Percentiles rank a stretch among this genome's conserved stretches.
phyloP scores from a whole-genome alignment of 768 basidiomycete genomes.

The Kwoniella dejecticola region DNA sequence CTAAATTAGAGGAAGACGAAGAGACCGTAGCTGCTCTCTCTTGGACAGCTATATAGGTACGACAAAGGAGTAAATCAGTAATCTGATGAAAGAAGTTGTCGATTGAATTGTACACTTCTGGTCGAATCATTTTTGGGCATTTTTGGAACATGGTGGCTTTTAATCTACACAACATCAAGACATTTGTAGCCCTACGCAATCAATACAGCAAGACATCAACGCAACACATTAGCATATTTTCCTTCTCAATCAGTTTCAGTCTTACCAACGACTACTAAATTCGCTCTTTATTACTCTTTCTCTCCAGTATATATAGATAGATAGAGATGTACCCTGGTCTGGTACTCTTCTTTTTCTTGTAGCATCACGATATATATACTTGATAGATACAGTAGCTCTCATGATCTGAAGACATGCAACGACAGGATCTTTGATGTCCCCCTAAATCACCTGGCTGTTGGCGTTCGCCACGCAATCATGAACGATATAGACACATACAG shows the following conservation, averaged over 20 bases:
- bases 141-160: conserved; percentile 5
- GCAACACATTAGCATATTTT: conserved; percentile 11
- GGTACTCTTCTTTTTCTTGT: neutral
- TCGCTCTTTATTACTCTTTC: neutral
- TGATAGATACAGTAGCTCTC: conserved; percentile 8
- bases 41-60: conserved; percentile 28
- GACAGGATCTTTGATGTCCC: conserved; percentile 22
- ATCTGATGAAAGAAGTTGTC: no score
- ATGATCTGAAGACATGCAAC: conserved; percentile 17
- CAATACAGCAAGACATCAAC: conserved; percentile 1
- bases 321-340: conserved; percentile 6
- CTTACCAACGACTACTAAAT: conserved; percentile 18
- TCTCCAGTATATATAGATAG: neutral
- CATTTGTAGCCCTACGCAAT: conserved; percentile 13
- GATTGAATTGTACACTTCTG: conserved; percentile 1
- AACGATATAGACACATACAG: neutral
- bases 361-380: neutral
- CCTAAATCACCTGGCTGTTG: neutral
- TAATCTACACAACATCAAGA: neutral
- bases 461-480: no score
- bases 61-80: no score
- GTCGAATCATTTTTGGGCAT: conserved; percentile 1
- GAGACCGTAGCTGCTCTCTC: conserved; percentile 38
- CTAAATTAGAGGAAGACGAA: conserved; percentile 35
- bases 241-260: conserved; percentile 8